These are phyloP conservation scores for Schizosaccharomyces lindneri DNA, from an alignment of 805 yeast species.

Conservation along the genomic window DNA sequence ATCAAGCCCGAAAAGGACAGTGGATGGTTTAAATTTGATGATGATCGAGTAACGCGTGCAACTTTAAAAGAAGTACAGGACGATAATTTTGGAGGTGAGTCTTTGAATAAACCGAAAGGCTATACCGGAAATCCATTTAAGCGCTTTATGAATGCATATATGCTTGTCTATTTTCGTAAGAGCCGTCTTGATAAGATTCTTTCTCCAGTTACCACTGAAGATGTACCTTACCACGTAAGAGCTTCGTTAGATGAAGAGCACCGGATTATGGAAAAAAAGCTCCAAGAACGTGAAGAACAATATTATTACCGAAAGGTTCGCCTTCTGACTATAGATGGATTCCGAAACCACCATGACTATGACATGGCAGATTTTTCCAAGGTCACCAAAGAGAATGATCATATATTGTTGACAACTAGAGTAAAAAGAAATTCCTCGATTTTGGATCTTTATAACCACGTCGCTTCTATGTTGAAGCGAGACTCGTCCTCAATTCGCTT, in stretches of 20 bases:
- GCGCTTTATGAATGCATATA: conserved; percentile 83
- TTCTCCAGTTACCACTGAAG: conserved; percentile 27
- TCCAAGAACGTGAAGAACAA: conserved; percentile 46
- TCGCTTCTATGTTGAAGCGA: conserved; percentile 22
- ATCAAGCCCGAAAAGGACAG: conserved; percentile 50
- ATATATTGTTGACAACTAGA: conserved; percentile 16
- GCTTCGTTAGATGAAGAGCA: conserved; percentile 38
- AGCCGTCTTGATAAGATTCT: conserved; percentile 31
- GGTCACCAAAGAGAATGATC: conserved; percentile 15
- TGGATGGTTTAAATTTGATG: conserved; percentile 81
- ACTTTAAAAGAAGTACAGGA: conserved; percentile 68
- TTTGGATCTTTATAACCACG: conserved; percentile 23
- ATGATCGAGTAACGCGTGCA: conserved; percentile 77
- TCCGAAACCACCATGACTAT: conserved; percentile 40
- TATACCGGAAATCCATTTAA: conserved; percentile 42
- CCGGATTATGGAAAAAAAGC: conserved; percentile 26
- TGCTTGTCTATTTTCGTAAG: conserved; percentile 77
- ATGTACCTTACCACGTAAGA: conserved; percentile 45
- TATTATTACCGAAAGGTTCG: conserved; percentile 35
- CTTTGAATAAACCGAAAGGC: conserved; percentile 22
- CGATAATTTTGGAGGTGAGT: conserved; percentile 72
- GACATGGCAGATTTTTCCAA: conserved; percentile 29
- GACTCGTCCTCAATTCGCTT: conserved; percentile 21
- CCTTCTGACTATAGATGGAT: conserved; percentile 28
- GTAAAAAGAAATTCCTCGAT: conserved; percentile 33